A percentile compares a stretch with the other conserved stretches of the same genome.
phyloP scores from a whole-genome alignment of 305 asterid genomes.

The Caryopteris hybrid region DNA sequence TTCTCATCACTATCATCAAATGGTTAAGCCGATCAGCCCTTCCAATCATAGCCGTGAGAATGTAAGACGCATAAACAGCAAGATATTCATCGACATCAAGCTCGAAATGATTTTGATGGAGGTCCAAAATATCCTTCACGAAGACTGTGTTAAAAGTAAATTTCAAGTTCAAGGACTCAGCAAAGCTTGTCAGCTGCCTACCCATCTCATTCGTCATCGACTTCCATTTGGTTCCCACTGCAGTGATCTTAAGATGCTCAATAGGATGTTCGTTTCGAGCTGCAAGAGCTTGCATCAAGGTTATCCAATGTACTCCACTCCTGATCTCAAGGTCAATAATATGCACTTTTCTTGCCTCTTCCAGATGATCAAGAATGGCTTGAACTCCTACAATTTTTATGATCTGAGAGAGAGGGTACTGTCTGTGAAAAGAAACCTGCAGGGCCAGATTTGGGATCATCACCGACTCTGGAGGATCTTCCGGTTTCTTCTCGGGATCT shows the following conservation, averaged over 20 bases:
- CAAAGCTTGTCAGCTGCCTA: slow-evolving; percentile 26
- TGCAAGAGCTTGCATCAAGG: slow-evolving; percentile 28
- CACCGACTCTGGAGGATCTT: slow-evolving; percentile 20
- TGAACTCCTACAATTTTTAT: slow-evolving; percentile 15
- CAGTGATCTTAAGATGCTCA: slow-evolving; percentile 34
- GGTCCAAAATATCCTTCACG: slow-evolving; percentile 33
- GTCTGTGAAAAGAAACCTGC: slow-evolving; percentile 26
- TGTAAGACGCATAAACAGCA: slow-evolving; percentile 29
- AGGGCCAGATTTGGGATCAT: slow-evolving; percentile 10
- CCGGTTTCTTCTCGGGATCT: slow-evolving; percentile 23
- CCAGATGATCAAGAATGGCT: slow-evolving; percentile 11
- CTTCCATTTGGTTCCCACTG: slow-evolving; percentile 23
- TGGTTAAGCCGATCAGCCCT: slow-evolving; percentile 27
- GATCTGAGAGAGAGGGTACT: slow-evolving; percentile 14
- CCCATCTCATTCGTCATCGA: slow-evolving; percentile 21
- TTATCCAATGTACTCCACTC: slow-evolving; percentile 22
- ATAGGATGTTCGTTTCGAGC: slow-evolving; percentile 9
- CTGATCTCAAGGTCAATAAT: slow-evolving; percentile 23
- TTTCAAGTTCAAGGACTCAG: slow-evolving; percentile 30
- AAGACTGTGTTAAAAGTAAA: slow-evolving; percentile 25
- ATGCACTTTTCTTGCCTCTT: background rate
- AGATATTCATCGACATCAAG: slow-evolving; percentile 24
- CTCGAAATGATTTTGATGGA: slow-evolving; percentile 16
- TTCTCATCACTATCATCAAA: slow-evolving; percentile 29
- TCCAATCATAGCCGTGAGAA: slow-evolving; percentile 28